A percentile compares a stretch with the other conserved stretches of the same genome.
Evolutionary conservation across 1,284 basidiomycete species (phyloP).

Genomic region (Omphalotus olearius): DNA sequence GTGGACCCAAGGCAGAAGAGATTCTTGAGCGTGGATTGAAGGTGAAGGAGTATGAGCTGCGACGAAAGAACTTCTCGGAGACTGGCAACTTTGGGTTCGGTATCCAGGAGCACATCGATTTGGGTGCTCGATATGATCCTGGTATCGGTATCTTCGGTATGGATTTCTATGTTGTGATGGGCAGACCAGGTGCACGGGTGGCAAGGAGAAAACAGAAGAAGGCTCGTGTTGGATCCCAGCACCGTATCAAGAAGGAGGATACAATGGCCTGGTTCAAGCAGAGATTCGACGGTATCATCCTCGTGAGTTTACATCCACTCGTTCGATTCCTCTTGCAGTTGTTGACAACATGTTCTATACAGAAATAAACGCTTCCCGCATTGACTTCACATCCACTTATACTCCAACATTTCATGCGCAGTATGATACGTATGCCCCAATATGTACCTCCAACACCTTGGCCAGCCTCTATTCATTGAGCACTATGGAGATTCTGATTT

Average conservation of each 20-base stretch:
- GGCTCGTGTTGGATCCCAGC: conserved; percentile 82
- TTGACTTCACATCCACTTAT: conserved; percentile 4
- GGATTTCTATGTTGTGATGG: conserved; percentile 99
- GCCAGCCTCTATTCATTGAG: no score
- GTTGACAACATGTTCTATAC: conserved; percentile 13
- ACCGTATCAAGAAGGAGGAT: conserved; percentile 90
- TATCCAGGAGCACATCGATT: conserved; percentile 98
- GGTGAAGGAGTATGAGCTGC: conserved; percentile 99
- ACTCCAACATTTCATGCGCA: not conserved
- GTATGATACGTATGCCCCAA: conserved; percentile 11
- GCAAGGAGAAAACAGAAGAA: conserved; percentile 89
- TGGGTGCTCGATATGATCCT: conserved; percentile 97
- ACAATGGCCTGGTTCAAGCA: conserved; percentile 99
- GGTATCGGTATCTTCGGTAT: conserved; percentile 97
- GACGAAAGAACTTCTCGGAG: conserved; percentile 92
- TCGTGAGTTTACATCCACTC: conserved; percentile 47
- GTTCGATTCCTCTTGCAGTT: conserved; percentile 1
- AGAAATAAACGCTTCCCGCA: conserved; percentile 34
- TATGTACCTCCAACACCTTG: conserved; percentile 6
- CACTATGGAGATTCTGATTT: no score
- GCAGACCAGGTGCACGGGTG: conserved; percentile 91
- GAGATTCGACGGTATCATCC: conserved; percentile 95
- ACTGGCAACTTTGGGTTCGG: conserved; percentile 99
- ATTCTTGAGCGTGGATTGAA: conserved; percentile 99
- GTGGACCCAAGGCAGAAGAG: conserved; percentile 99